These are phyloP conservation scores for Carex arenaria DNA, from an alignment of 202 grass and related monocot species.

Conservation along the genomic window DNA sequence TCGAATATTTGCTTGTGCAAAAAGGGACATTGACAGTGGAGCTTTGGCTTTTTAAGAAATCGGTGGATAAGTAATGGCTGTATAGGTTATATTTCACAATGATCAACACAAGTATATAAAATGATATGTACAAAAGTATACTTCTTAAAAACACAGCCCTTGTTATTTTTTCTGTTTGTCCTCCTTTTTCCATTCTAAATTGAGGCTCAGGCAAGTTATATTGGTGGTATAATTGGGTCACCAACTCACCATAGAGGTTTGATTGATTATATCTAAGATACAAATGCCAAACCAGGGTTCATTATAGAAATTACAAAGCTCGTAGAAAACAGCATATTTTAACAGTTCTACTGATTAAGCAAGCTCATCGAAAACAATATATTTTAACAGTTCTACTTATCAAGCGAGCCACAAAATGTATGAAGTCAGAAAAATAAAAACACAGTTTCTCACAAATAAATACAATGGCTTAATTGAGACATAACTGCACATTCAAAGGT, in stretches of 20 bases:
- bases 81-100: not conserved
- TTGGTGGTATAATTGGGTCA: not conserved
- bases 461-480: not conserved
- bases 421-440: conserved; percentile 17
- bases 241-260: not conserved
- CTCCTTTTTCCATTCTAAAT: not conserved
- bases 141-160: not conserved
- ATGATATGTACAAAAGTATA: not conserved
- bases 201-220: not conserved
- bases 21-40: not conserved
- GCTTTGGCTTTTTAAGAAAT: not conserved
- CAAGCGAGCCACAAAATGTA: not conserved
- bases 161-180: not conserved
- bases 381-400: not conserved
- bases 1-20: not conserved
- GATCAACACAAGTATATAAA: not conserved
- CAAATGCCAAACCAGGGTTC: not conserved
- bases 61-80: not conserved
- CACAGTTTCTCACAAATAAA: not conserved
- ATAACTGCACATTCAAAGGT: not conserved
- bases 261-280: not conserved
- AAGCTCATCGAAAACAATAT: not conserved
- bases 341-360: not conserved
- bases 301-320: not conserved
- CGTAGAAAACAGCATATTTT: not conserved